These are phyloP conservation scores for Botrytis fragariae DNA, from an alignment of 2,329 filamentous ascomycete genomes.

Conservation along the genomic window DNA sequence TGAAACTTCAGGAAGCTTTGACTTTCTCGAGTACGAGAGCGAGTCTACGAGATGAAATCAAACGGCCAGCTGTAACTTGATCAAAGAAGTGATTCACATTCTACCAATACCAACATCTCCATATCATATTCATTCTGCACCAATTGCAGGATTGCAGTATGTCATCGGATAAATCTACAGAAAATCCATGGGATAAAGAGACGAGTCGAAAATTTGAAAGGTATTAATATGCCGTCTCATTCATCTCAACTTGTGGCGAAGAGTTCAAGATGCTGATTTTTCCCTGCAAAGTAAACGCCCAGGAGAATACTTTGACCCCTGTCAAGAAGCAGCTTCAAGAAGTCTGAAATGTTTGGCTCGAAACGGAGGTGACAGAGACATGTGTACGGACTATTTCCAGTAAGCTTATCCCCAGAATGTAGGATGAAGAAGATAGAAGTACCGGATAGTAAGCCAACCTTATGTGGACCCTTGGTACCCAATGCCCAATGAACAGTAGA, in stretches of 20 bases:
- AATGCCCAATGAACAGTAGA: neutral
- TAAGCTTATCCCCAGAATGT: slow-evolving; percentile 46
- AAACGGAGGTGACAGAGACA: slow-evolving; percentile 80
- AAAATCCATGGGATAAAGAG: slow-evolving; percentile 54
- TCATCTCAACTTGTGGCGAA: slow-evolving; percentile 22
- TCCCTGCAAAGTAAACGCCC: slow-evolving; percentile 65
- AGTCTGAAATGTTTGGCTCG: slow-evolving; percentile 87
- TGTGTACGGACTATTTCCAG: slow-evolving; percentile 97
- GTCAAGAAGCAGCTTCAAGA: slow-evolving; percentile 82
- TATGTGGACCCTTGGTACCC: slow-evolving; percentile 13
- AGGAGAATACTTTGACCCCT: slow-evolving; percentile 93
- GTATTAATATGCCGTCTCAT: slow-evolving; percentile 42
- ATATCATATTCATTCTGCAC: neutral
- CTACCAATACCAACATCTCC: slow-evolving; percentile 3
- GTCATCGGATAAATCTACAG: slow-evolving; percentile 36
- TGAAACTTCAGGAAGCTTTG: neutral
- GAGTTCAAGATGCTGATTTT: neutral
- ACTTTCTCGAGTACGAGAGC: neutral
- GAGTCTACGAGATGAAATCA: neutral
- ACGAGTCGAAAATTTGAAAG: slow-evolving; percentile 63
- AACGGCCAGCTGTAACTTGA: neutral
- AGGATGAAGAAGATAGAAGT: neutral
- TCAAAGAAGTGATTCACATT: neutral
- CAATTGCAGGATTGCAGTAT: slow-evolving; percentile 22
- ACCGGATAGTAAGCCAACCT: neutral